Base-by-base conservation (phyloP, 2,329 filamentous ascomycete genomes). In the Stemphylium vesicarium region DNA sequence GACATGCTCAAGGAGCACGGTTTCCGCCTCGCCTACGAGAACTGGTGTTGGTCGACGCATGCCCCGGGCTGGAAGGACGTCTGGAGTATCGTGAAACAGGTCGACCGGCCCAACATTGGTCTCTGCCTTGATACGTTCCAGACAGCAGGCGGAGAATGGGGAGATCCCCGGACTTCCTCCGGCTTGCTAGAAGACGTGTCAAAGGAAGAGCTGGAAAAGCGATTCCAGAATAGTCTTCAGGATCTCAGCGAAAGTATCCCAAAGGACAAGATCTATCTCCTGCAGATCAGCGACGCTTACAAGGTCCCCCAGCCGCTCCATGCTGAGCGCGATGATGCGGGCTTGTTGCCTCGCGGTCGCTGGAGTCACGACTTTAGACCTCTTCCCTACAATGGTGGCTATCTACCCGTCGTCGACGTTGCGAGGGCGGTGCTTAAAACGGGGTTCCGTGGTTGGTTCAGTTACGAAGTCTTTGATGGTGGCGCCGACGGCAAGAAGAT, bases 71-170 rank as follows among this genome's bases (percentile, higher is more conserved):
- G 89, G 90, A 83, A 82, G 59, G 81, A 87, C 43, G 86, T 87
- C 0, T 92, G 88, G 88, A 77, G 84, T 2, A 87, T 92, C 11
- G 87, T 91, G 4, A 68, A 82, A 58, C 79, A 79, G 39, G 87
- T 87, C 2, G 77, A 90, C 60, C 75, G 86, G 2, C 78, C 81
- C 0, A 92, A 93, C 57, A 79, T 92, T 10, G 89, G 90, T 0
- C 77, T 93, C 0, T 93, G 89, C 62, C 81, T 94, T 1, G 89
- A 94, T 63, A 92, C 89, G 0, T 93, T 93, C 75, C 89, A 93
- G 69, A 88, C 84, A 2, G 87, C 85, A 0, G 89, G 88, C 0
- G 84, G 86, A 1, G 89, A 93, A 68, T 92, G 85, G 82, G 89
- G 80, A 0, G 88, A 92, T 62, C 90, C 90, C 0, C 87, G 84